Evolutionary conservation across 768 basidiomycete genomes (phyloP), one percentile per base, ranked within the genome.

Genomic region (Dentipellis fragilis): DNA sequence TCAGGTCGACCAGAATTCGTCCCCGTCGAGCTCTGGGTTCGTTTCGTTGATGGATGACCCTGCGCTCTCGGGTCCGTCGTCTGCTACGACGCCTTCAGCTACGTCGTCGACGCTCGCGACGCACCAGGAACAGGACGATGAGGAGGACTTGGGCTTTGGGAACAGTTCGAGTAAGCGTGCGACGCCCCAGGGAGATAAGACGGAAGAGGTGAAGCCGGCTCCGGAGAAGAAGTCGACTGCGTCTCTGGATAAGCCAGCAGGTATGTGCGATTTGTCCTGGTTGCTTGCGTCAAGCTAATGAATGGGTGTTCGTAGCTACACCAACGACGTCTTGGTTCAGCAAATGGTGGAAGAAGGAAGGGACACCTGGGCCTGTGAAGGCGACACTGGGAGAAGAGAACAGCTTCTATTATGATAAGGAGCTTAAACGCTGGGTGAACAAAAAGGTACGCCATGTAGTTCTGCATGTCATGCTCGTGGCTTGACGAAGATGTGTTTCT

Each of bases 381-480:
- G 96, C 95, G 17, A 98, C 87, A 62, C 80, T 99, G 22, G 96
- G 96, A 8, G 92, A 98, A 62, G 83, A 93, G 66, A 92, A 73
- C 23, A 75, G 83, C 23, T 95, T 98, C 73, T 87, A 91, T 64
- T 99, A 89, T 66, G 96, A 99, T 66, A 85, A 88, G 63, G 93
- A 96, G n/a, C 78, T 86, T 57, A 93, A 94, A 68, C 81, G 87
- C 59, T 99, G 96, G 96, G 85, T 99, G 23, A 93, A 96, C 68
- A 94, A 88, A 71, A 93, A 87, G 73, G 93, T 91, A 58, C 67
- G 71, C 59, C 6, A 9, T 19, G 29, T 29, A 55, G 52, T 57
- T 29, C 51, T 47, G 17, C 9, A 48, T 40, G 21, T 37, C 35
- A 21, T 6, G 49, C 39, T 48, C 47, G 9, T 12, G 16, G n/a